Evolutionary conservation across 2,329 filamentous ascomycete genomes (phyloP).

Genomic region (Mollisia scopiformis): DNA sequence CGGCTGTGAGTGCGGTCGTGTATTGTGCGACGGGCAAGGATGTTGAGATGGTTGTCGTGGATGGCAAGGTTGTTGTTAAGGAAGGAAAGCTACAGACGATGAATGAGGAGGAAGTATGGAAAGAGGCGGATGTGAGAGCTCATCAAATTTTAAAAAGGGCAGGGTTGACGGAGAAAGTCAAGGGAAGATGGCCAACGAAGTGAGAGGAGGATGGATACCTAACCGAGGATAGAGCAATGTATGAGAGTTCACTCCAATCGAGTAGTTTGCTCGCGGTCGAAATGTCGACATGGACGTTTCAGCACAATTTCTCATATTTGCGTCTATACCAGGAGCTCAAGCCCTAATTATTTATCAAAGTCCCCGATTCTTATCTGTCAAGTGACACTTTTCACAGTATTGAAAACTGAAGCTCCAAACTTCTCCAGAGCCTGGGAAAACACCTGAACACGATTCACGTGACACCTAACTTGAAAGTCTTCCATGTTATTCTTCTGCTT

Average conservation of each 20-base stretch:
- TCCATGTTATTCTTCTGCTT: no score
- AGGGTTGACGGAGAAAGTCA: conserved; percentile 40
- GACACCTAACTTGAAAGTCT: no score
- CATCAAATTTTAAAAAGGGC: conserved; percentile 43
- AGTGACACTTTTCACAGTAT: no score
- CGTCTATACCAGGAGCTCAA: no score
- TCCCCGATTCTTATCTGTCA: no score
- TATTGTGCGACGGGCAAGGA: conserved; percentile 48
- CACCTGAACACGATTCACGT: no score
- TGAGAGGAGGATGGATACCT: conserved; percentile 4
- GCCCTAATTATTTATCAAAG: no score
- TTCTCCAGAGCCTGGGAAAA: no score
- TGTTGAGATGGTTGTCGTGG: conserved; percentile 47
- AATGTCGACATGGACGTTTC: neutral
- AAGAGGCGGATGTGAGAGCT: conserved; percentile 40
- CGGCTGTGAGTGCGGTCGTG: conserved; percentile 45
- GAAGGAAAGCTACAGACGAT: conserved; percentile 40
- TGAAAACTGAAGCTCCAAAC: no score
- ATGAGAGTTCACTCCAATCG: neutral
- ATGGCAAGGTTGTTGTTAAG: conserved; percentile 44
- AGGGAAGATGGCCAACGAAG: conserved; percentile 41
- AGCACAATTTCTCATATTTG: no score
- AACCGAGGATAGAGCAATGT: neutral
- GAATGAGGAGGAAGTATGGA: conserved; percentile 44
- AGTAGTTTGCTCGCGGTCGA: neutral